Conservation (phyloP, 441 rosid genomes). For the Gossypium lobatum region DNA sequence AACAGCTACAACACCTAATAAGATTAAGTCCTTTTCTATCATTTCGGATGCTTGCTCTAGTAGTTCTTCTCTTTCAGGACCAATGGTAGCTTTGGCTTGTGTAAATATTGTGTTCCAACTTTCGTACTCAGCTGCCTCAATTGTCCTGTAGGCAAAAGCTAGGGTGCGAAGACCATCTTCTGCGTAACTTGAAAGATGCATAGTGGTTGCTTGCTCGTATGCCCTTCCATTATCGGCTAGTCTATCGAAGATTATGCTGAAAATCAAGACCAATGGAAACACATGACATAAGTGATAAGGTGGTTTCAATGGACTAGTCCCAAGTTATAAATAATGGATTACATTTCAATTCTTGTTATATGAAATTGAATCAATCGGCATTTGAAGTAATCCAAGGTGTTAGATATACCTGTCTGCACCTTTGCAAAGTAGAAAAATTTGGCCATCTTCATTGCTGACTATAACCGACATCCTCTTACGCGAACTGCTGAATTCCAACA, state of each 20-base stretch:
- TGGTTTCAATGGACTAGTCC: neutral
- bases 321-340: neutral
- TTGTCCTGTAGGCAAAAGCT: slow-evolving; percentile 54
- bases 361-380: neutral
- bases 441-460: slow-evolving; percentile 56
- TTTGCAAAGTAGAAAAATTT: slow-evolving; percentile 73
- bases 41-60: slow-evolving; percentile 58
- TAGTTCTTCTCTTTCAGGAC: slow-evolving; percentile 58
- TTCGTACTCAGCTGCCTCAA: slow-evolving; percentile 45
- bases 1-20: slow-evolving; percentile 67
- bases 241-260: slow-evolving; percentile 68
- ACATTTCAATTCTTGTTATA: neutral
- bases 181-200: slow-evolving; percentile 50
- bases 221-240: slow-evolving; percentile 49
- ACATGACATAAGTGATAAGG: neutral
- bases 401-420: slow-evolving; percentile 75
- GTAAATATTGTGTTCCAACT: slow-evolving; percentile 49
- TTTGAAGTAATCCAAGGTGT: neutral
- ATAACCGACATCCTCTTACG: slow-evolving; percentile 88
- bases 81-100: slow-evolving; percentile 54
- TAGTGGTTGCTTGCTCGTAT: slow-evolving; percentile 38
- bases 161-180: slow-evolving; percentile 83
- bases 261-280: slow-evolving; percentile 5
- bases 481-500: slow-evolving; percentile 71
- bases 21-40: slow-evolving; percentile 61